phyloP scores from a whole-genome alignment of 495 filamentous ascomycete species.

The Penicillium fimorum region DNA sequence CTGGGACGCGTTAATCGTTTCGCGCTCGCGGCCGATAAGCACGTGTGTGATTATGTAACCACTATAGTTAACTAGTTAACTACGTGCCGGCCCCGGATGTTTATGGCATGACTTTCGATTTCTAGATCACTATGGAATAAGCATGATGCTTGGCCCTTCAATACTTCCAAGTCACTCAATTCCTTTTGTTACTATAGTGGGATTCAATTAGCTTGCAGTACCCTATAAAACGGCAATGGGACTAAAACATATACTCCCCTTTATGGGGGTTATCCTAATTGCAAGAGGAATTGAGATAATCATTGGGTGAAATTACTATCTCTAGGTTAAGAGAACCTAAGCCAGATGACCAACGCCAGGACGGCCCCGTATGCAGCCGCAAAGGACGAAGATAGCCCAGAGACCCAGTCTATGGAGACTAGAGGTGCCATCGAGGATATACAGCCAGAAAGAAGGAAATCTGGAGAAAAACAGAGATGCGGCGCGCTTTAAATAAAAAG shows the following conservation, averaged over 20 bases:
- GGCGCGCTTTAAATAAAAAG: constrained; percentile 5
- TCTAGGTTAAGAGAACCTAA: constrained; percentile 3
- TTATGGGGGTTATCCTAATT: neutral
- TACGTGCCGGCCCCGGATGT: too few species aligned
- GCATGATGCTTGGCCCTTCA: neutral
- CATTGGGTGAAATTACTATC: constrained; percentile 3
- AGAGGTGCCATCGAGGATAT: constrained; percentile 4
- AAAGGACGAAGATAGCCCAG: neutral
- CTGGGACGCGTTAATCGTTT: constrained; percentile 28
- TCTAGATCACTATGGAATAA: neutral
- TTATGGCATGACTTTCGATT: neutral
- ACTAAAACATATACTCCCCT: neutral
- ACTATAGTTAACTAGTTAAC: too few species aligned
- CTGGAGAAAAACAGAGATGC: constrained; percentile 17
- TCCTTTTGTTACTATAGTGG: neutral
- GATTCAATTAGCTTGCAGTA: neutral
- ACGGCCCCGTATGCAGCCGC: neutral
- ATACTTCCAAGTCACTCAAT: neutral
- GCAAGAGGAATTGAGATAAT: neutral
- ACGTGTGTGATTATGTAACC: constrained; percentile 25
- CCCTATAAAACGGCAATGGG: neutral
- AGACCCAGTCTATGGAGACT: constrained; percentile 5
- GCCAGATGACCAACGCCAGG: constrained; percentile 2
- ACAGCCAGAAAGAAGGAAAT: constrained; percentile 4
- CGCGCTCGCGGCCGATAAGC: constrained; percentile 31